These are phyloP conservation scores for Casuarina cunninghamiana DNA, from an alignment of 306 rosid genomes.

Conservation along the genomic window DNA sequence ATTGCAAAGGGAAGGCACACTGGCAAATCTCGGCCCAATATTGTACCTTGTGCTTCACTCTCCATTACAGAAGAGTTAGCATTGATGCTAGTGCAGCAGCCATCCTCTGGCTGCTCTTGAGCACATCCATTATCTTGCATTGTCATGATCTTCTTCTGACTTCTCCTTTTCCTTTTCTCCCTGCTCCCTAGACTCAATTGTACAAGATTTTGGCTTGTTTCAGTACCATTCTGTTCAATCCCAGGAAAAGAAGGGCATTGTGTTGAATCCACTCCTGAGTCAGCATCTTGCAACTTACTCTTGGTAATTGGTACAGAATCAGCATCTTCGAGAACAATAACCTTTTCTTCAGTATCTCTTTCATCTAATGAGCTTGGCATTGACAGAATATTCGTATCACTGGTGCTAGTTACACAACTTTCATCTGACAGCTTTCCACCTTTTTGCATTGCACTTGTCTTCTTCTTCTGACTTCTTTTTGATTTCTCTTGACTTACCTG, in stretches of 20 bases:
- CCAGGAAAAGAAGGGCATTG: constrained; percentile 17
- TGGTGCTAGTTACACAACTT: constrained; percentile 19
- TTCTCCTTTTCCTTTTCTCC: constrained; percentile 26
- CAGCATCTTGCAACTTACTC: constrained; percentile 27
- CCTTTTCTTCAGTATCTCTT: constrained; percentile 7
- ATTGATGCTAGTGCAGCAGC: constrained; percentile 15
- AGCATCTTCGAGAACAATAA: constrained; percentile 14
- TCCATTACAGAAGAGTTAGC: constrained; percentile 18
- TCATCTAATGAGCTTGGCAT: constrained; percentile 17
- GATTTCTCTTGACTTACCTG: constrained; percentile 24
- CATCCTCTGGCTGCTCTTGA: constrained; percentile 29
- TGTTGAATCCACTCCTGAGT: constrained; percentile 13
- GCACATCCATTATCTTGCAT: constrained; percentile 17
- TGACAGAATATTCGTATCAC: constrained; percentile 17
- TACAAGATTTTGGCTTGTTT: constrained; percentile 9
- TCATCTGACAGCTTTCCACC: background rate
- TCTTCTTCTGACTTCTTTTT: constrained; percentile 30
- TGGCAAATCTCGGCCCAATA: constrained; percentile 4
- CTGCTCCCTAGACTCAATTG: constrained; percentile 16
- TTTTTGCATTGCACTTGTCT: constrained; percentile 10
- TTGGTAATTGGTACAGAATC: constrained; percentile 12
- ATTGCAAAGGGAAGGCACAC: constrained; percentile 17
- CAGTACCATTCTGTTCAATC: constrained; percentile 18
- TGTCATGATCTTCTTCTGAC: constrained; percentile 17
- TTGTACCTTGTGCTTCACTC: constrained; percentile 28